Percentiles rank a stretch among this genome's conserved stretches.
Conservation (phyloP, 164 flowering plant genomes). For the Cinnamomum micranthum region DNA sequence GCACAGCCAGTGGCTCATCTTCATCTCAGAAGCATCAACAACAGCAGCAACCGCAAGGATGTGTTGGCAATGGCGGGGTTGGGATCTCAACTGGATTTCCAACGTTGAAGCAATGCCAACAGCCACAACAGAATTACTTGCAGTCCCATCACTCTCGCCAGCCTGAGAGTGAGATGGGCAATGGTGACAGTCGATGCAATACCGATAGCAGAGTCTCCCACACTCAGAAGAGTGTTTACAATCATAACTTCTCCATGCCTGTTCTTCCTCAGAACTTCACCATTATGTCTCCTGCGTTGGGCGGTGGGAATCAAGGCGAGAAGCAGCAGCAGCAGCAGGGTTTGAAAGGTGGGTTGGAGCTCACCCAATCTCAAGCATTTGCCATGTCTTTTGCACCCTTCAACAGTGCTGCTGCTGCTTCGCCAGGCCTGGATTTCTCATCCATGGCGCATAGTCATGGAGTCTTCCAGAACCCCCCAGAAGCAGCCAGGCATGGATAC, state of each 20-base stretch:
- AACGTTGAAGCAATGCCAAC: constrained; percentile 39
- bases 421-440: constrained; percentile 64
- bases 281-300: constrained; percentile 47
- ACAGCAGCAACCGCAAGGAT: constrained; percentile 29
- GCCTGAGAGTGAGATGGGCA: constrained; percentile 44
- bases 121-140: constrained; percentile 22
- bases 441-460: constrained; percentile 61
- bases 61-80: constrained; percentile 31
- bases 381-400: constrained; percentile 76
- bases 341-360: constrained; percentile 56
- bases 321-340: constrained; percentile 46
- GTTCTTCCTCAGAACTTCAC: constrained; percentile 63
- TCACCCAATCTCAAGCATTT: constrained; percentile 61
- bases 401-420: constrained; percentile 31
- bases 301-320: constrained; percentile 33
- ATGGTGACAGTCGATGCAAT: constrained; percentile 71
- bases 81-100: constrained; percentile 47
- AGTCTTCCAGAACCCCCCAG: constrained; percentile 61
- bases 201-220: constrained; percentile 67
- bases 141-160: constrained; percentile 44
- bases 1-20: constrained; percentile 67
- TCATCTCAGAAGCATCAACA: constrained; percentile 82
- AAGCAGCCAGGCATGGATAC: constrained; percentile 51
- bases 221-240: constrained; percentile 42
- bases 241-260: constrained; percentile 58